These are phyloP conservation scores for Neurospora sp. DNA, from an alignment of 495 filamentous ascomycete species.

Conservation along the genomic window DNA sequence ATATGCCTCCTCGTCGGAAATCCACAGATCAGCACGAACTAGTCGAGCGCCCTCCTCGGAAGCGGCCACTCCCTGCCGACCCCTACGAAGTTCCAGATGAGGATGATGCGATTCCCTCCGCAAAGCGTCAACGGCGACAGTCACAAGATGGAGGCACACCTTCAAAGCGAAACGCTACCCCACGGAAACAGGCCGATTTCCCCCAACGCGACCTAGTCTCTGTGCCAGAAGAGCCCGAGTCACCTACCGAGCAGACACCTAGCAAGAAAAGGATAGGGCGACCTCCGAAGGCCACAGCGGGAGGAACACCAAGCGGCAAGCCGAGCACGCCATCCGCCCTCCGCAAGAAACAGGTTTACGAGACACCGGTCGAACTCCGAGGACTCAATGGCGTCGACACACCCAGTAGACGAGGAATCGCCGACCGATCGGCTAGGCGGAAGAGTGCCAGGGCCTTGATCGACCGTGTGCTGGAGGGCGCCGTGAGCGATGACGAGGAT, in stretches of 20 bases:
- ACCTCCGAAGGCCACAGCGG: conserved; percentile 12
- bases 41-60: conserved; percentile 4
- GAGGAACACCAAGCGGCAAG: conserved; percentile 7
- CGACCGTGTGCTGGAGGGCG: conserved; percentile 48
- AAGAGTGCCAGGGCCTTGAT: conserved; percentile 73
- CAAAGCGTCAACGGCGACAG: conserved; percentile 9
- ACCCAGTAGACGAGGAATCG: conserved; percentile 52
- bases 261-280: conserved; percentile 15
- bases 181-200: background rate
- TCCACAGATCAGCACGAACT: conserved; percentile 3
- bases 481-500: conserved; percentile 66
- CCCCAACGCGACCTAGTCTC: background rate
- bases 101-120: conserved; percentile 3
- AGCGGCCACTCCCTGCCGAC: conserved; percentile 10
- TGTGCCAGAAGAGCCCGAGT: background rate
- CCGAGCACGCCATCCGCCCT: conserved; percentile 21
- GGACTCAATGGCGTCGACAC: conserved; percentile 30
- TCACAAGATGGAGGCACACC: background rate
- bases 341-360: conserved; percentile 18
- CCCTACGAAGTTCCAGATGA: conserved; percentile 25
- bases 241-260: conserved; percentile 9
- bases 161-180: background rate
- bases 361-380: conserved; percentile 28
- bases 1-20: conserved; percentile 8
- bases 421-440: conserved; percentile 73